Conservation (phyloP, 768 basidiomycete species). For the Antrodiella citrinella region DNA sequence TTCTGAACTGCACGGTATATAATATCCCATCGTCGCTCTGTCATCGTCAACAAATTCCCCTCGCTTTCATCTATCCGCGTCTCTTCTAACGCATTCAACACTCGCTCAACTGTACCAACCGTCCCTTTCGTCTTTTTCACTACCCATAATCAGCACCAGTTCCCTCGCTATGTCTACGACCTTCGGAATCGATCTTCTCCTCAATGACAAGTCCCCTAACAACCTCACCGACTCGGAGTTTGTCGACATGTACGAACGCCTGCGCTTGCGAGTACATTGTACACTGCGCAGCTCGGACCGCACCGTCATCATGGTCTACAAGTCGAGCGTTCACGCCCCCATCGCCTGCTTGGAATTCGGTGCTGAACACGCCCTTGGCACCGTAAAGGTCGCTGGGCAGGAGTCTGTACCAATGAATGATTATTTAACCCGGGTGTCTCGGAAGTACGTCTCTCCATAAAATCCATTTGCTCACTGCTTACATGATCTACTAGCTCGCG, state of each 20-base stretch:
- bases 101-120: too few relatives aligned
- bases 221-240: conserved; percentile 47
- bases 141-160: background rate
- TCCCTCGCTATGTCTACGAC: conserved; percentile 17
- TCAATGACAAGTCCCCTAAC: conserved; percentile 55
- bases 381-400: conserved; percentile 35
- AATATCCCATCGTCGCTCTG: background rate
- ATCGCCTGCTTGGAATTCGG: conserved; percentile 46
- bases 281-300: conserved; percentile 34
- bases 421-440: conserved; percentile 38
- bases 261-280: conserved; percentile 41
- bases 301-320: conserved; percentile 46
- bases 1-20: background rate
- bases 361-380: conserved; percentile 37
- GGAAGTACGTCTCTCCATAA: conserved; percentile 30
- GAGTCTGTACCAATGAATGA: conserved; percentile 37
- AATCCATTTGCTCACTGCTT: too few relatives aligned
- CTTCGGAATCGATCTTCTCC: conserved; percentile 52
- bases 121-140: too few relatives aligned
- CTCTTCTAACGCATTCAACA: background rate
- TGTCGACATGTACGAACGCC: conserved; percentile 54
- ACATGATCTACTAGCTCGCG: conserved; percentile 26
- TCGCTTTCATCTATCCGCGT: background rate
- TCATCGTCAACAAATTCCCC: background rate
- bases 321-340: conserved; percentile 31